Base-by-base conservation (phyloP, 352 stramenopile species). In the Pythium sukuiense region DNA sequence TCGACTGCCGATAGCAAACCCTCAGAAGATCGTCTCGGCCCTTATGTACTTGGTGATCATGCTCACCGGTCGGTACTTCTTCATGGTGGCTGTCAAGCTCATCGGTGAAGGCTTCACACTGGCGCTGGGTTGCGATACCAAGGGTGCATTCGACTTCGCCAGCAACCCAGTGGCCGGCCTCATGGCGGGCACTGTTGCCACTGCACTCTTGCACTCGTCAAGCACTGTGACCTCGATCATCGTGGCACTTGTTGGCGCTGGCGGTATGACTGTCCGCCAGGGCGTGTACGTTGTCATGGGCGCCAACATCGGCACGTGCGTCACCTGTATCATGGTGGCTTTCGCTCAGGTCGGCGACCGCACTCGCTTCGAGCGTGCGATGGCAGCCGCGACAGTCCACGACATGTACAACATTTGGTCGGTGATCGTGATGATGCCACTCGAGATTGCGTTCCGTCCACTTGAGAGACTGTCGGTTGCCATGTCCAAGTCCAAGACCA, bases 211-310 rank as follows among this genome's bases (percentile, higher is more conserved):
- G 16, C 76, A 87, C 59, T 74, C 61, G 13, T 80, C 69, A 32
- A 74, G 69, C 13, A 85, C 78, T 11, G 77, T 78, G 7, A 87
- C 76, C 33, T 78, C 78, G 20, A 80, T 87, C 63, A 67, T 77
- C 37, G 78, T 85, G 29, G 70, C 72, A 9, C 55, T 82, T 1
- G 76, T 79, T 1, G 59, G 84, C 59, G 63, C 80, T 16, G 67
- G 64, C 14, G 67, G 70, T 8, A 59, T 95, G 27, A 66, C 68
- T 26, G 76, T 91, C 37, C 63, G 79, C 11, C 70, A 81, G 61
- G 87, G 61, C 30, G 88, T 95, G 49, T 85, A 79, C 61, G 88
- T 95, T 69, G 76, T 95, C 52, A 92, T 95, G 79, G 87, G 87
- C 37, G 84, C 87, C 50, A 95, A 95, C 70, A 88, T 87, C 52